Evolutionary conservation across 2,329 filamentous ascomycete species (phyloP).

Genomic region (Hymenoscyphus occultus): DNA sequence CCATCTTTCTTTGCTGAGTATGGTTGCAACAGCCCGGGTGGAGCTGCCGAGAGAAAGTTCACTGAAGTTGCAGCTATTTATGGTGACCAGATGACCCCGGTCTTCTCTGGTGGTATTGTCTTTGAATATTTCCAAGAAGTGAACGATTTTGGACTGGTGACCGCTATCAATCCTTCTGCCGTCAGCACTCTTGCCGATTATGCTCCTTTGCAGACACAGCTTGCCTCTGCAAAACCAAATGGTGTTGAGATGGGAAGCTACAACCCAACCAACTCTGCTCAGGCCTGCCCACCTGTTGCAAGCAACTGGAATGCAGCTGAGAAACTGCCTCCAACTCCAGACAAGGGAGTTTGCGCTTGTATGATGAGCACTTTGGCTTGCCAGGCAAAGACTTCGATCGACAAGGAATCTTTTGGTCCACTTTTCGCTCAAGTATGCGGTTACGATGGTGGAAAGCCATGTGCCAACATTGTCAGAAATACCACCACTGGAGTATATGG

Average conservation of each 20-base stretch:
- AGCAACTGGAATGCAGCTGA: constrained; percentile 46
- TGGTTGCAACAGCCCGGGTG: constrained; percentile 71
- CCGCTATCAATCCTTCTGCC: constrained; percentile 46
- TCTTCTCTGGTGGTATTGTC: constrained; percentile 93
- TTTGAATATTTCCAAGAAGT: constrained; percentile 95
- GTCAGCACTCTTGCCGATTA: constrained; percentile 65
- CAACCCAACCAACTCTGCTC: constrained; percentile 42
- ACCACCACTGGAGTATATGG: constrained; percentile 66
- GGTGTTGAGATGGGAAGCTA: constrained; percentile 63
- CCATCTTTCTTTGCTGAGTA: constrained; percentile 98
- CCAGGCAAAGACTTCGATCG: constrained; percentile 56
- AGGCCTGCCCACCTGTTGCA: constrained; percentile 29
- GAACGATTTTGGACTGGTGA: constrained; percentile 68
- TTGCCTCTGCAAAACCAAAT: constrained; percentile 50
- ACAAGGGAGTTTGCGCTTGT: constrained; percentile 76
- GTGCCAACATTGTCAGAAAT: constrained; percentile 42
- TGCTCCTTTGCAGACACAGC: constrained; percentile 55
- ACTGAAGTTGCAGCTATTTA: constrained; percentile 81
- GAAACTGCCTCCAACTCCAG: constrained; percentile 76
- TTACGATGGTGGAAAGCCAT: constrained; percentile 44
- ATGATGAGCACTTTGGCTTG: constrained; percentile 74
- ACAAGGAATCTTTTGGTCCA: constrained; percentile 54
- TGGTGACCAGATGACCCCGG: constrained; percentile 71
- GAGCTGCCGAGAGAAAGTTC: constrained; percentile 61
- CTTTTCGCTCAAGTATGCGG: constrained; percentile 57